Evolutionary conservation across 768 basidiomycete species (phyloP).

Genomic region (Podaxis pistillaris): DNA sequence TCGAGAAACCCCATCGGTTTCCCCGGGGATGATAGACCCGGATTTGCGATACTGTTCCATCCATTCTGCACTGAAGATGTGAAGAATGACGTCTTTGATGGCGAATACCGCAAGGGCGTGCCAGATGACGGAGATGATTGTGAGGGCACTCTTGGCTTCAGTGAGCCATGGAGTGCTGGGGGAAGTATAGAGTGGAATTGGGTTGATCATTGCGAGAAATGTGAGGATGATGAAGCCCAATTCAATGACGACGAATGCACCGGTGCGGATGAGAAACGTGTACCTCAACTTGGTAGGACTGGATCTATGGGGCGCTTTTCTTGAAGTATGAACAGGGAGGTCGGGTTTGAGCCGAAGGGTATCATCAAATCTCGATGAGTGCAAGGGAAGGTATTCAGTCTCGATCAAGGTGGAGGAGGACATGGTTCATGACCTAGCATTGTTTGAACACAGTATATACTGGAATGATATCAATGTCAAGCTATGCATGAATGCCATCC

Average conservation of each 20-base stretch:
- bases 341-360: neutral
- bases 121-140: conserved; percentile 2
- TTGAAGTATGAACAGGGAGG: neutral
- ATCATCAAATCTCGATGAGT: neutral
- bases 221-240: conserved; percentile 2
- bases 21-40: neutral
- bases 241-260: neutral
- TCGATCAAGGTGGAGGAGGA: neutral
- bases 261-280: neutral
- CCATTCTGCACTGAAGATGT: conserved; percentile 13
- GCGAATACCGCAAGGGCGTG: conserved; percentile 1
- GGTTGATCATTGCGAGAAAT: neutral
- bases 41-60: neutral
- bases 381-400: neutral
- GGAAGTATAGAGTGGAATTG: neutral
- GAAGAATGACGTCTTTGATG: neutral
- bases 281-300: no score
- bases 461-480: no score
- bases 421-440: neutral
- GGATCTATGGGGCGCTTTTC: neutral
- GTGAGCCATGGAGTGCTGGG: neutral
- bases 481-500: no score
- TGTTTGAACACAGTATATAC: no score
- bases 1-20: conserved; percentile 10
- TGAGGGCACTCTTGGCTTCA: conserved; percentile 8